Evolutionary conservation across 306 rosid genomes (phyloP), one percentile per base, ranked within the genome.

Genomic region (Vigna hirtella): DNA sequence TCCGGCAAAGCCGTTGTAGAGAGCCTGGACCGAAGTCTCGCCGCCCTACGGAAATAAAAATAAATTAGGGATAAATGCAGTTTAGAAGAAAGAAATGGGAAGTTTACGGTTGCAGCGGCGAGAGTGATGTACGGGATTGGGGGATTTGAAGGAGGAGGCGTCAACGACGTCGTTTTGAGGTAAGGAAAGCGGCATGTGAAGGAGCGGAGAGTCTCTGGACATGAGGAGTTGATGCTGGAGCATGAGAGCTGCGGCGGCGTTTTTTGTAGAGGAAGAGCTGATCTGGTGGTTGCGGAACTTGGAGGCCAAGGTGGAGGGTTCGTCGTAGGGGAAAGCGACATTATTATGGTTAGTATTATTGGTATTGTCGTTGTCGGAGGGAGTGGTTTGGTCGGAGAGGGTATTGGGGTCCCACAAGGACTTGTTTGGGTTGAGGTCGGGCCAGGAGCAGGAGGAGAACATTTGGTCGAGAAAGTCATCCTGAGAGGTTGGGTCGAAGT

Each of bases 401-500:
- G 5, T 4, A 18, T n/a, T 12, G 43, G 4, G 81, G 67, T 90
- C 92, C 94, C 94, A 90, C 4, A 87, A 79, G 74, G 83, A 73
- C 73, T 73, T 66, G 30, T 73, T 73, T 5, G 66, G 38, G 67
- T 20, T 38, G 55, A 73, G 77, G 67, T 73, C 77, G 0, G 67
- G 42, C 77, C 77, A 57, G 42, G 77, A 22, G 66, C 66, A 56
- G 14, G 78, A 83, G 10, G 96, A 89, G 79, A 93, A 94, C 89
- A 93, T 88, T 86, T 89, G 98, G 38, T 93, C 92, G 58, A 93
- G 90, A 45, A 93, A 93, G 58, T 93, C 98, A 64, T 93, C 98
- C 72, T 89, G 90, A 65, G 96, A 70, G n/a, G 89, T 45, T 13
- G 89, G 76, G 56, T 87, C 90, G 36, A 86, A 89, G 83, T 84